Conservation (phyloP, 805 yeast species). For the Myxozyma vanderwaltii region DNA sequence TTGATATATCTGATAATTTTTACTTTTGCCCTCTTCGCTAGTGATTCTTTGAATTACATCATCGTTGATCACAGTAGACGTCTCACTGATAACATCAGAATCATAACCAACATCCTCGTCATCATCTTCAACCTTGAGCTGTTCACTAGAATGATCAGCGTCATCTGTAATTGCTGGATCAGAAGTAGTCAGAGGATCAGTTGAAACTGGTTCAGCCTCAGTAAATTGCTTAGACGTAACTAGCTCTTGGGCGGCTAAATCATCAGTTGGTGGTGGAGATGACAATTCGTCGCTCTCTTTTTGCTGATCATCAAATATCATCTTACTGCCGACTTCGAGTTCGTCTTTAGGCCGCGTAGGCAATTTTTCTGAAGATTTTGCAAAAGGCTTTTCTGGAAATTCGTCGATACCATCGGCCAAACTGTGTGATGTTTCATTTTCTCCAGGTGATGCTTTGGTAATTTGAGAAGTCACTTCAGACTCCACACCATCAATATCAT, state of each 20-base stretch:
- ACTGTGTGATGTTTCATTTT: too few relatives aligned
- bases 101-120: constrained; percentile 5
- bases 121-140: constrained; percentile 1
- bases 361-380: too few relatives aligned
- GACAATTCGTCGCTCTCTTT: neutral
- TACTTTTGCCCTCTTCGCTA: constrained; percentile 16
- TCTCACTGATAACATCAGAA: constrained; percentile 27
- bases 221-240: neutral
- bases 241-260: neutral
- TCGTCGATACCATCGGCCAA: too few relatives aligned
- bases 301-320: neutral
- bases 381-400: too few relatives aligned
- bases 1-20: constrained; percentile 16
- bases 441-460: too few relatives aligned
- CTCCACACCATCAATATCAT: too few relatives aligned
- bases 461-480: too few relatives aligned
- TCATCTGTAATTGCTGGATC: neutral
- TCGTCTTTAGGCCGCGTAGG: too few relatives aligned
- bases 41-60: constrained; percentile 6
- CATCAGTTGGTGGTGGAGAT: constrained; percentile 7
- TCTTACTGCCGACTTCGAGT: too few relatives aligned
- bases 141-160: neutral
- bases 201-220: neutral
- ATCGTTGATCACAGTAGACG: constrained; percentile 22
- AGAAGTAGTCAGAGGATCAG: neutral